Percentiles rank a stretch among this genome's conserved stretches.
Evolutionary conservation across 192 early-diverging fungal species (phyloP).

Genomic region (Kickxella alabastrina): DNA sequence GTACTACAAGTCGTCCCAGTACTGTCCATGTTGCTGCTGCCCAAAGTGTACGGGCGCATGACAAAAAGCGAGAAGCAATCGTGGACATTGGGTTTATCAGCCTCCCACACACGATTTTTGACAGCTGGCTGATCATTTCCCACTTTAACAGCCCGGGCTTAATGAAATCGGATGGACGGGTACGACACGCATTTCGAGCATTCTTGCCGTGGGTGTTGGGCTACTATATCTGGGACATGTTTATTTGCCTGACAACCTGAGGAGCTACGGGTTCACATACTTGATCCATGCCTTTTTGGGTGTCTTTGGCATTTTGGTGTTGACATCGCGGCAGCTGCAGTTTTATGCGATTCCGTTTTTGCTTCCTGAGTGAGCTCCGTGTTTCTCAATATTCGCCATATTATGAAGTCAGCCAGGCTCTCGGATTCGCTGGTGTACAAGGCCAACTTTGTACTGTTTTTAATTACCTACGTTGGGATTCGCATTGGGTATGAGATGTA

Average conservation of each 20-base stretch:
- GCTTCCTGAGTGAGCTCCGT: constrained; percentile 46
- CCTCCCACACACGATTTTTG: constrained; percentile 20
- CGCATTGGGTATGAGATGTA: constrained; percentile 38
- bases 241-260: constrained; percentile 23
- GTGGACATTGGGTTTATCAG: constrained; percentile 7
- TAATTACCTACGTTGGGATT: constrained; percentile 17
- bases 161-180: constrained; percentile 36
- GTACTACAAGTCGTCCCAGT: constrained; percentile 1
- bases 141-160: constrained; percentile 15
- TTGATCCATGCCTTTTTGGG: constrained; percentile 34
- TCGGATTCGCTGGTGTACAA: constrained; percentile 23
- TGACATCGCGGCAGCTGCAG: constrained; percentile 43
- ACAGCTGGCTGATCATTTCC: constrained; percentile 18
- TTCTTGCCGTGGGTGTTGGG: constrained; percentile 26
- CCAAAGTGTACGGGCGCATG: constrained; percentile 15
- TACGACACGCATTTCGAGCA: constrained; percentile 21
- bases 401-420: constrained; percentile 24
- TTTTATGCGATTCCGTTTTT: constrained; percentile 41
- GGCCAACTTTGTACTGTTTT: constrained; percentile 31
- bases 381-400: constrained; percentile 34
- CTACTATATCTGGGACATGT: constrained; percentile 47
- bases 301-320: constrained; percentile 26
- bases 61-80: constrained; percentile 8
- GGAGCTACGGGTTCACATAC: constrained; percentile 29
- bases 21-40: constrained; percentile 11